Percentiles rank a stretch among this genome's conserved stretches.
Conservation (phyloP, 257 asterid genomes). For the Anisodus acutangulus region DNA sequence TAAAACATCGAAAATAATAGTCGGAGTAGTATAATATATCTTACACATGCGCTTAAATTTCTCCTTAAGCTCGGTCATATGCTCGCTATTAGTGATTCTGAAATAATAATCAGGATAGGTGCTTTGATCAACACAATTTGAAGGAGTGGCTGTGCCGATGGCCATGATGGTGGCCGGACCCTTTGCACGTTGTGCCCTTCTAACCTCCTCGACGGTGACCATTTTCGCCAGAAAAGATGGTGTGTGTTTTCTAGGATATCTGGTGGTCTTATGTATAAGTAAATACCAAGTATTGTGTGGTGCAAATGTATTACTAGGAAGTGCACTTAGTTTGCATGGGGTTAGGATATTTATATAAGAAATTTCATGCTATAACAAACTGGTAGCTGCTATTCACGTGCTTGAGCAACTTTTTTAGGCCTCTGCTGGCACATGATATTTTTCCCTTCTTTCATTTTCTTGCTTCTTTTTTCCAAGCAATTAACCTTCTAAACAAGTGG, state of each 20-base stretch:
- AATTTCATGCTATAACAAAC: neutral
- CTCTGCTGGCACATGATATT: neutral
- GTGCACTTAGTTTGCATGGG: neutral
- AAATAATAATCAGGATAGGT: constrained; percentile 69
- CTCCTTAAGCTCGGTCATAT: constrained; percentile 61
- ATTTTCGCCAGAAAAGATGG: constrained; percentile 33
- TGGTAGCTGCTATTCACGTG: constrained; percentile 34
- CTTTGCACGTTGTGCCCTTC: constrained; percentile 67
- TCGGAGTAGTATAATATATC: constrained; percentile 16
- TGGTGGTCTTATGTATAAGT: neutral
- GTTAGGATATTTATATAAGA: constrained; percentile 8
- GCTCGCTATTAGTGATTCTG: constrained; percentile 70
- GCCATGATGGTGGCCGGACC: constrained; percentile 83
- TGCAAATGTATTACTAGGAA: neutral
- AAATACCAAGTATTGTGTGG: neutral
- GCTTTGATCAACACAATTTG: constrained; percentile 70
- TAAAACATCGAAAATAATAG: neutral
- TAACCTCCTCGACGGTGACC: constrained; percentile 70
- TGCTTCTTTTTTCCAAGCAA: neutral
- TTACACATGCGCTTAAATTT: constrained; percentile 85
- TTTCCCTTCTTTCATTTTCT: neutral
- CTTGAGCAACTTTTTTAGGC: neutral
- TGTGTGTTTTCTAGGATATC: neutral
- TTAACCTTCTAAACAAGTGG: neutral
- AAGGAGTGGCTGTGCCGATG: constrained; percentile 70